Percentiles rank a stretch among this genome's conserved stretches.
Evolutionary conservation across 2,329 filamentous ascomycete species (phyloP).

Genomic region (Cladobotryum mycophilum): DNA sequence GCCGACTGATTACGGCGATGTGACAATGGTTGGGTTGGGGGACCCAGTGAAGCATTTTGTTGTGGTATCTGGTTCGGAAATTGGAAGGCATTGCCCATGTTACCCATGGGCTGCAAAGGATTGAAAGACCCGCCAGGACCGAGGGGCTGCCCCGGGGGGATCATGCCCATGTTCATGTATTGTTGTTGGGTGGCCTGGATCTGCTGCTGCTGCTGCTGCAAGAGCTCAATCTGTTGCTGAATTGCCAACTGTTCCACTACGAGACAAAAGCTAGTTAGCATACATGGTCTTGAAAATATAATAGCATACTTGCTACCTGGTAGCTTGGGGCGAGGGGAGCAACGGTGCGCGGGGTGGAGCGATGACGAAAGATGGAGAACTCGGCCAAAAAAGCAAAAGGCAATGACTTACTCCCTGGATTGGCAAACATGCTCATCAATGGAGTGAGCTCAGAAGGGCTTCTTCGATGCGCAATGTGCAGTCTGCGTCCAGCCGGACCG

Average conservation of each 20-base stretch:
- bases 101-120: slow-evolving; percentile 73
- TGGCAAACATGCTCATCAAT: slow-evolving; percentile 85
- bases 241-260: slow-evolving; percentile 95
- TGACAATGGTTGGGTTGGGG: slow-evolving; percentile 70
- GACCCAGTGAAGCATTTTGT: slow-evolving; percentile 67
- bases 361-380: not conserved
- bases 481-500: slow-evolving; percentile 77
- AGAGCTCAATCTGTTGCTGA: slow-evolving; percentile 94
- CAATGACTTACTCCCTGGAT: slow-evolving; percentile 54
- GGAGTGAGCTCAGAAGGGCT: slow-evolving; percentile 97
- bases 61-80: slow-evolving; percentile 74
- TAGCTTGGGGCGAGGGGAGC: not conserved
- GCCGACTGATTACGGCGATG: slow-evolving; percentile 98
- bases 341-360: not conserved
- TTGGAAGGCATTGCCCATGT: slow-evolving; percentile 81
- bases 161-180: slow-evolving; percentile 95
- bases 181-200: slow-evolving; percentile 95
- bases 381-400: not conserved
- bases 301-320: not conserved
- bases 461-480: slow-evolving; percentile 95
- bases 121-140: slow-evolving; percentile 66
- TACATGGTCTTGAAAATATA: not conserved
- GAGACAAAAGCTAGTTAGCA: slow-evolving; percentile 17
- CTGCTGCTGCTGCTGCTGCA: slow-evolving; percentile 97
- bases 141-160: slow-evolving; percentile 73